Conservation (phyloP, 495 filamentous ascomycete species). For the Tuber microsphaerosporum region DNA sequence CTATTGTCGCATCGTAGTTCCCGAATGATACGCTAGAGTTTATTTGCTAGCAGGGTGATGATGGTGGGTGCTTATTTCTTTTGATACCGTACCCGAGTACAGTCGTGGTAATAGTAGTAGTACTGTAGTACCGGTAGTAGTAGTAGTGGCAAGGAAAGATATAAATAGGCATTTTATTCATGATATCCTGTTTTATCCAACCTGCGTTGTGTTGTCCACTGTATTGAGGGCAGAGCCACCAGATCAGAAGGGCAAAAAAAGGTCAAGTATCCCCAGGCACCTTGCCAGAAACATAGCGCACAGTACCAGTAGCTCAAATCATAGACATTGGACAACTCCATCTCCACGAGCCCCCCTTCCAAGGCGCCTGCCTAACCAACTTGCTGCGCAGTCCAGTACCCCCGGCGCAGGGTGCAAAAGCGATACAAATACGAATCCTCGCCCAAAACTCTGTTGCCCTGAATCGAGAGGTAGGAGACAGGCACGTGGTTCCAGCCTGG, state of each 20-base stretch:
- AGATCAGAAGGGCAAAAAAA: not conserved
- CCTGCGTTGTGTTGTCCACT: too few relatives aligned
- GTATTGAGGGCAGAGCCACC: not conserved
- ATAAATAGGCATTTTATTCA: constrained; percentile 4
- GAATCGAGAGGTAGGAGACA: constrained; percentile 1
- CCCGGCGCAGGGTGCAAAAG: not conserved
- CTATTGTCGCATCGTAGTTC: not conserved
- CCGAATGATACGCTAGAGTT: not conserved
- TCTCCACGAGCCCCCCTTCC: not conserved
- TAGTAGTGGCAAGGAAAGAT: not conserved
- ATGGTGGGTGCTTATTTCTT: not conserved
- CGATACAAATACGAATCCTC: not conserved
- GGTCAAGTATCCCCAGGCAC: not conserved
- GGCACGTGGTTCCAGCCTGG: not conserved
- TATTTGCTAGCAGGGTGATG: not conserved
- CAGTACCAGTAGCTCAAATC: not conserved
- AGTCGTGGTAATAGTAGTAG: not conserved
- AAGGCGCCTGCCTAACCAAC: not conserved
- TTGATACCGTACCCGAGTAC: not conserved
- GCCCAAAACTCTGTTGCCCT: not conserved
- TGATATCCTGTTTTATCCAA: too few relatives aligned
- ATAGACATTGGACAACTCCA: not conserved
- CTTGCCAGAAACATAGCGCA: not conserved
- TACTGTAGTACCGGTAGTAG: not conserved
- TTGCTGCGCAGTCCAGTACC: not conserved